Evolutionary conservation across 179 eudicot genomes (phyloP).

Genomic region (Beta corolliflora): DNA sequence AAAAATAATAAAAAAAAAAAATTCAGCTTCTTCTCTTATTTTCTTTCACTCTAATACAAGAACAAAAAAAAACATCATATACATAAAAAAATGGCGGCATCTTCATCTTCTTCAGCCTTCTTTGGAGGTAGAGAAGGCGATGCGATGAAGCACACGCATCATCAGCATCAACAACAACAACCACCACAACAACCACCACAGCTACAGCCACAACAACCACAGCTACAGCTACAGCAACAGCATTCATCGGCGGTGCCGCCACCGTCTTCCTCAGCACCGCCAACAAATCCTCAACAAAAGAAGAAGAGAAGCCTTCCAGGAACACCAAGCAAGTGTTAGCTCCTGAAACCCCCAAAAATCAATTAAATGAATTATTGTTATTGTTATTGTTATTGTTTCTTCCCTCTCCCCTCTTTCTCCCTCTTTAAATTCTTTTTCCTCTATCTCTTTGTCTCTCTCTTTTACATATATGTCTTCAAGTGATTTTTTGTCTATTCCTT

Average conservation of each 20-base stretch:
- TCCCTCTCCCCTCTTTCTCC: not conserved
- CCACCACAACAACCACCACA: conserved; percentile 20
- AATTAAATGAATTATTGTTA: not conserved
- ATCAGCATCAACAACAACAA: conserved; percentile 10
- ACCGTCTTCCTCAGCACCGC: conserved; percentile 22
- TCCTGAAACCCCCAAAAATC: conserved; percentile 12
- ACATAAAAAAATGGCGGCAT: conserved; percentile 30
- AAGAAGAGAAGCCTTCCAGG: conserved; percentile 69
- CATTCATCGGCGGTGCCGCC: conserved; percentile 10
- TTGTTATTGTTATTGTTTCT: not conserved
- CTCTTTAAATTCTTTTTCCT: not conserved
- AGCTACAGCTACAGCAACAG: conserved; percentile 14
- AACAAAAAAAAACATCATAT: no score
- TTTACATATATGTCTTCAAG: conserved; percentile 23
- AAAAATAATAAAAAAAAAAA: not conserved
- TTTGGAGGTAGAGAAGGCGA: conserved; percentile 33
- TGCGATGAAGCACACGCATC: conserved; percentile 9
- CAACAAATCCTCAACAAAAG: conserved; percentile 29
- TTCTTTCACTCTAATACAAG: not conserved
- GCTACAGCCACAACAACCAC: conserved; percentile 17
- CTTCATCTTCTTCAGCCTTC: conserved; percentile 39
- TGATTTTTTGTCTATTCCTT: conserved; percentile 24
- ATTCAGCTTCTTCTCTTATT: not conserved
- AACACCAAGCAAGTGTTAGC: conserved; percentile 60
- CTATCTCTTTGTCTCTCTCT: not conserved